Percentiles rank a stretch among this genome's conserved stretches.
phyloP scores from a whole-genome alignment of 2,329 filamentous ascomycete species.

The Cladobotryum protrusum region DNA sequence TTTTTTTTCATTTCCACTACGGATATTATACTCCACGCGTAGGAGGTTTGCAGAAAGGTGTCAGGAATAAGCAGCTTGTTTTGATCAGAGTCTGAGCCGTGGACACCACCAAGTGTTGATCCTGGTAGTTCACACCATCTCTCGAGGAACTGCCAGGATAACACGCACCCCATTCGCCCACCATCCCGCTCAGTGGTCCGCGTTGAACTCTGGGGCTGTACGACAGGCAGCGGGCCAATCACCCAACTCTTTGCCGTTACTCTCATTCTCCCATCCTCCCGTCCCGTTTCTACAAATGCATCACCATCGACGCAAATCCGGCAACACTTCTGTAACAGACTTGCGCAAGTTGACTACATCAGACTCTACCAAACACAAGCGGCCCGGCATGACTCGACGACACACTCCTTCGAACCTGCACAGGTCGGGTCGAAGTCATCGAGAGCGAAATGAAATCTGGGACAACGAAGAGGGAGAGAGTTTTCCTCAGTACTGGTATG shows the following conservation, averaged over 20 bases:
- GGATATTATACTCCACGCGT: background rate
- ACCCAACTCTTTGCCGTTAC: background rate
- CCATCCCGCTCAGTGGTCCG: background rate
- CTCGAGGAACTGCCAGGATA: slow-evolving; percentile 11
- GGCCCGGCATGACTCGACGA: slow-evolving; percentile 40
- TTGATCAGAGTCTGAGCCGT: background rate
- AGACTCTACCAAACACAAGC: slow-evolving; percentile 42
- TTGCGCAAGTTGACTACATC: slow-evolving; percentile 43
- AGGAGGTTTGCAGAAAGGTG: too few relatives aligned
- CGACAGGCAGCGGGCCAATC: background rate
- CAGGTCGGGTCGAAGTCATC: slow-evolving; percentile 46
- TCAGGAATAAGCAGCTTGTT: too few relatives aligned
- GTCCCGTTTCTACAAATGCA: slow-evolving; percentile 36
- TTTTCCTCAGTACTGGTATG: slow-evolving; percentile 61
- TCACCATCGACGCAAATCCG: slow-evolving; percentile 52
- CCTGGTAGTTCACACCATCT: slow-evolving; percentile 9
- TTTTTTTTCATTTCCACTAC: background rate
- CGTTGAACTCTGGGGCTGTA: background rate
- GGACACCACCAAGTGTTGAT: slow-evolving; percentile 3
- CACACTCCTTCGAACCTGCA: slow-evolving; percentile 34
- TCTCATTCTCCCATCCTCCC: background rate
- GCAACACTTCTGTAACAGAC: slow-evolving; percentile 50
- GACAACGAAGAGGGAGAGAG: slow-evolving; percentile 55
- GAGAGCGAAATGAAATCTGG: slow-evolving; percentile 47
- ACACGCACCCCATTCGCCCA: background rate